phyloP scores from a whole-genome alignment of 805 yeast species.

The Vanderwaltozyma yarrowii region DNA sequence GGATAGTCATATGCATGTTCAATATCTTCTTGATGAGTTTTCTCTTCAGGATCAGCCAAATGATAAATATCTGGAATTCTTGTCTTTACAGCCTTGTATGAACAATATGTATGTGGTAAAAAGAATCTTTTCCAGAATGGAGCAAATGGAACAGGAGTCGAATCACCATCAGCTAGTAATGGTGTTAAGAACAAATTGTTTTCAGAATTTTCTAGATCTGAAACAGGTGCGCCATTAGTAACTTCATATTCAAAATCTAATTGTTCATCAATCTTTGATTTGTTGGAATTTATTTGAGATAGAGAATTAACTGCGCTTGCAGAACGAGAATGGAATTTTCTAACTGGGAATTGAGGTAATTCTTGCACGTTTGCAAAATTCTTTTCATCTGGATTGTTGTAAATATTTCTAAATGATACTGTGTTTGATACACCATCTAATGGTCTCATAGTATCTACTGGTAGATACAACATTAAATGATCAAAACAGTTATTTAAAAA shows the following conservation, averaged over 20 bases:
- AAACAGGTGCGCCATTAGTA: background rate
- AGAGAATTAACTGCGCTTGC: background rate
- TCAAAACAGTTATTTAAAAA: conserved; percentile 59
- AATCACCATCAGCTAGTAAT: conserved; percentile 55
- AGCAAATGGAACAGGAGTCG: conserved; percentile 25
- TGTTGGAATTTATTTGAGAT: conserved; percentile 3
- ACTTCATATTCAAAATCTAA: background rate
- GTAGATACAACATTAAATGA: conserved; percentile 45
- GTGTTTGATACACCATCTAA: conserved; percentile 61
- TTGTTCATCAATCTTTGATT: background rate
- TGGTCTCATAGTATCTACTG: conserved; percentile 67
- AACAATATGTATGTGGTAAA: conserved; percentile 43
- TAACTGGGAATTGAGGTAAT: conserved; percentile 23
- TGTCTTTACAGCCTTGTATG: conserved; percentile 38
- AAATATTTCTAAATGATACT: conserved; percentile 37
- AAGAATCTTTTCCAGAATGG: conserved; percentile 41
- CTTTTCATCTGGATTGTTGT: conserved; percentile 7
- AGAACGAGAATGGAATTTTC: conserved; percentile 16
- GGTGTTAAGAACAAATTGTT: conserved; percentile 36
- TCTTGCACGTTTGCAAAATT: conserved; percentile 18
- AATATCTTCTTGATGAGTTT: conserved; percentile 27
- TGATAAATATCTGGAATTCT: conserved; percentile 52
- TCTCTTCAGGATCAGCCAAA: conserved; percentile 37
- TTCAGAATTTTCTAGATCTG: conserved; percentile 7
- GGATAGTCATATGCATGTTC: conserved; percentile 71